Percentiles rank a stretch among this genome's conserved stretches.
Conservation (phyloP, 129 eudicot genomes). For the Mikania micrantha region DNA sequence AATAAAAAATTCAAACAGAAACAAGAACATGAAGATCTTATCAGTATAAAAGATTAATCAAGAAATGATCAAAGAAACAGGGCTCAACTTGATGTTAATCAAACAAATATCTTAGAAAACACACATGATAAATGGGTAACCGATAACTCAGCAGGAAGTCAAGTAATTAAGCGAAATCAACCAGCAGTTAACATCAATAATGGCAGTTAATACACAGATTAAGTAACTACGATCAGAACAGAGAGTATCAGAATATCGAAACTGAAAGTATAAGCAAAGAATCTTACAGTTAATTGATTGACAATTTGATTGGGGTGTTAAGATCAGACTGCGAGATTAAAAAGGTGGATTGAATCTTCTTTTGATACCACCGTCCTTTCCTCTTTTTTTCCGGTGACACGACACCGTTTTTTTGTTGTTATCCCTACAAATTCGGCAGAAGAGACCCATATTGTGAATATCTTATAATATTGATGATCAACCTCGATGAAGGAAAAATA, state of each 20-base stretch:
- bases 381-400: not conserved
- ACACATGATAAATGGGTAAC: conserved; percentile 7
- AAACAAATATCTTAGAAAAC: not conserved
- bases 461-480: not conserved
- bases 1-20: not conserved
- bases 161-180: not conserved
- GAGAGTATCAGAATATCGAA: no score
- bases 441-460: not conserved
- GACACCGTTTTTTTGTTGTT: not conserved
- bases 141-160: not conserved
- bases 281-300: conserved; percentile 17
- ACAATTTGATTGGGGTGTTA: not conserved
- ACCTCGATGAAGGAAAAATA: not conserved
- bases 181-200: not conserved
- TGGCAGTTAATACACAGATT: not conserved
- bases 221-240: not conserved
- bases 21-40: not conserved
- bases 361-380: not conserved
- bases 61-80: not conserved
- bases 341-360: conserved; percentile 17
- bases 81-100: not conserved
- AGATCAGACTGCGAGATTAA: conserved; percentile 11
- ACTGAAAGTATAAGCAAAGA: conserved; percentile 10
- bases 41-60: not conserved
- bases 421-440: not conserved